phyloP scores from a whole-genome alignment of 148 eudicot genomes.

The Simmondsia chinensis region DNA sequence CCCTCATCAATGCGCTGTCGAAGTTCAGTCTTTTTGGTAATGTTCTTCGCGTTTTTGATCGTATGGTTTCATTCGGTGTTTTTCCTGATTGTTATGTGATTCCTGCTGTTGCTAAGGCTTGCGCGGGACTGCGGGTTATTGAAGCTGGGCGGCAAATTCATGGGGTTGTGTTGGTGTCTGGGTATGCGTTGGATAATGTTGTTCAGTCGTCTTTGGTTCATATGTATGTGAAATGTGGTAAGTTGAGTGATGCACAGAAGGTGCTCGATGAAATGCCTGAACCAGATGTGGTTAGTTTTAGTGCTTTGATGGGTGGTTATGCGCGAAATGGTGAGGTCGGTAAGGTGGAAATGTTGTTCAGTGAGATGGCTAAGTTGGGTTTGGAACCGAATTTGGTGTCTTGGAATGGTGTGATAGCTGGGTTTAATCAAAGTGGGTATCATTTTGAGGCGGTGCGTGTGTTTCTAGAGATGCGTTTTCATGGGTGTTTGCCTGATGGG shows the following conservation, averaged over 20 bases:
- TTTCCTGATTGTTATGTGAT: constrained; percentile 42
- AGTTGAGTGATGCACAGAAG: constrained; percentile 38
- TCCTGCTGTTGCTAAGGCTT: constrained; percentile 59
- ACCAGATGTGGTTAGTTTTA: constrained; percentile 57
- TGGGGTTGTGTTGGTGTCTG: constrained; percentile 37
- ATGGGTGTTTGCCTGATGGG: constrained; percentile 45
- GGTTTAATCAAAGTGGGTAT: constrained; percentile 50
- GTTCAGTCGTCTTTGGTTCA: constrained; percentile 69
- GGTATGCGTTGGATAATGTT: constrained; percentile 35
- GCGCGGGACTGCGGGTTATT: constrained; percentile 34
- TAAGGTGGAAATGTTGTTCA: constrained; percentile 37
- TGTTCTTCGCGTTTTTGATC: constrained; percentile 29
- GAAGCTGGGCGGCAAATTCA: constrained; percentile 47
- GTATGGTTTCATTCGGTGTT: constrained; percentile 30
- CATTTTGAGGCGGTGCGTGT: constrained; percentile 32
- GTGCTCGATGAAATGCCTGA: constrained; percentile 52
- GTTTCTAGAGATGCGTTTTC: constrained; percentile 40
- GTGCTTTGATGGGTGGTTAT: constrained; percentile 81
- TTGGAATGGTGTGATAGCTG: constrained; percentile 78
- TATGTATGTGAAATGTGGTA: constrained; percentile 54
- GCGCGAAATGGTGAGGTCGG: constrained; percentile 53
- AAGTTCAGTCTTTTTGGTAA: constrained; percentile 19
- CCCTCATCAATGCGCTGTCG: constrained; percentile 48
- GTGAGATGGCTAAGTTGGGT: constrained; percentile 38
- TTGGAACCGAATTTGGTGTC: constrained; percentile 52